Percentiles rank a stretch among this genome's conserved stretches.
These are phyloP conservation scores for Roridomyces roridus DNA, from an alignment of 768 basidiomycete species.

Conservation along the genomic window DNA sequence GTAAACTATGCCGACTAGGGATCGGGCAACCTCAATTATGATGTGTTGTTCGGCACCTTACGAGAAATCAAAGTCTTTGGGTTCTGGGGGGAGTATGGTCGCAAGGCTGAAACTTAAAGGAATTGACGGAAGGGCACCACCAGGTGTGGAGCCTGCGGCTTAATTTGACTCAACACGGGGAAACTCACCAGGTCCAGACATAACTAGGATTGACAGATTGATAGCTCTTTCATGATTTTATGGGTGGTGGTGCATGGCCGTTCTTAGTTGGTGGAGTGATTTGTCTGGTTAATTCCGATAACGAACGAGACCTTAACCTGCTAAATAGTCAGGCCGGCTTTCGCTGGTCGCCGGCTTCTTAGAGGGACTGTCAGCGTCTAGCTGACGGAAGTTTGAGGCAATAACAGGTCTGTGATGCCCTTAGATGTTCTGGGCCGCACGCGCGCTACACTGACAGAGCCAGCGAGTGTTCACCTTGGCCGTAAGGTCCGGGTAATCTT, in stretches of 20 bases:
- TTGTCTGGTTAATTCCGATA: constrained; percentile 98
- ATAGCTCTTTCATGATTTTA: constrained; percentile 86
- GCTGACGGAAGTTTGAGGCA: too few relatives aligned
- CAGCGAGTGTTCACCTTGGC: too few relatives aligned
- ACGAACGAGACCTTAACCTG: constrained; percentile 93
- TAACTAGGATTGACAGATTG: constrained; percentile 82
- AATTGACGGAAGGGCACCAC: constrained; percentile 71
- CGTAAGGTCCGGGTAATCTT: too few relatives aligned
- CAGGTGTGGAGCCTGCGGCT: constrained; percentile 75
- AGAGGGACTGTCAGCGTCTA: too few relatives aligned
- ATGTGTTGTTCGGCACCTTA: constrained; percentile 82
- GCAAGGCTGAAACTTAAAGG: constrained; percentile 71
- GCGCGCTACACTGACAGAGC: too few relatives aligned
- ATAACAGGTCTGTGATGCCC: too few relatives aligned
- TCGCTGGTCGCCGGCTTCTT: too few relatives aligned
- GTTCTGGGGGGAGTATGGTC: constrained; percentile 83
- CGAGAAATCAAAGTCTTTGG: constrained; percentile 91
- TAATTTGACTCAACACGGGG: too few relatives aligned
- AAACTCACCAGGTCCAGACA: too few relatives aligned
- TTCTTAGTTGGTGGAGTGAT: constrained; percentile 93
- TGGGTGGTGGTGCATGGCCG: constrained; percentile 90
- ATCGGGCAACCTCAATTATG: constrained; percentile 46
- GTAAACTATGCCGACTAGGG: constrained; percentile 15
- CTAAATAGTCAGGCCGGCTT: constrained; percentile 87
- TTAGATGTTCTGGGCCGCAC: too few relatives aligned